These are phyloP conservation scores for Ustilago sp. DNA, from an alignment of 1,284 basidiomycete species.

Conservation along the genomic window DNA sequence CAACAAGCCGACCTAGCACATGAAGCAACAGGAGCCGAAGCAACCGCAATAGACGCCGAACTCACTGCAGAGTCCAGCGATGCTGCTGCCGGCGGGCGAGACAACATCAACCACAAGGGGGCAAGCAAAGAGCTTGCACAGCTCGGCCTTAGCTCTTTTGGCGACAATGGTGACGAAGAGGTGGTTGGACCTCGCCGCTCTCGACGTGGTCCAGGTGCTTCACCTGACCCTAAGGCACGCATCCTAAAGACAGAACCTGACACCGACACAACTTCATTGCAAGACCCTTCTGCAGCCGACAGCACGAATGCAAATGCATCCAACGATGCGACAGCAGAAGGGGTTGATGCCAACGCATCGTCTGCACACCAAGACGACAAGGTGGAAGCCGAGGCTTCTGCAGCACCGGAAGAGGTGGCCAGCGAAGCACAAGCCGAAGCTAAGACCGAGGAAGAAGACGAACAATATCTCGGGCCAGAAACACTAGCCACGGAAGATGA, in stretches of 20 bases:
- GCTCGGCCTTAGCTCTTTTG: constrained; percentile 49
- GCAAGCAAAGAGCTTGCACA: constrained; percentile 55
- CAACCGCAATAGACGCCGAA: constrained; percentile 3
- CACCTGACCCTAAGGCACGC: constrained; percentile 40
- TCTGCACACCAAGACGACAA: constrained; percentile 12
- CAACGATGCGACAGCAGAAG: constrained; percentile 4
- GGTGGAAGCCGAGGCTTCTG: background rate
- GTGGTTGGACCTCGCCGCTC: constrained; percentile 47
- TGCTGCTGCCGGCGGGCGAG: constrained; percentile 5
- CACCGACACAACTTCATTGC: constrained; percentile 15
- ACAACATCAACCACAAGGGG: constrained; percentile 15
- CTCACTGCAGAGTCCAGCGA: constrained; percentile 5
- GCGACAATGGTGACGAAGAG: constrained; percentile 50
- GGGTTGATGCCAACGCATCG: background rate
- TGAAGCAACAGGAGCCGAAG: constrained; percentile 6
- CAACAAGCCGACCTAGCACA: background rate
- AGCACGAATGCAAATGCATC: background rate
- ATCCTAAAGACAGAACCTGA: constrained; percentile 40
- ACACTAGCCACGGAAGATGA: constrained; percentile 8
- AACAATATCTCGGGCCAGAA: background rate
- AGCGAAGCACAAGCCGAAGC: constrained; percentile 11
- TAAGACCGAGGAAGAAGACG: constrained; percentile 23
- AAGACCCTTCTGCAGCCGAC: constrained; percentile 10
- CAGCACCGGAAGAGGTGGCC: constrained; percentile 25
- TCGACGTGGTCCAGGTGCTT: constrained; percentile 44